Evolutionary conservation across 176 grass and related monocot species (phyloP).

Genomic region (Rhynchospora tenuis): DNA sequence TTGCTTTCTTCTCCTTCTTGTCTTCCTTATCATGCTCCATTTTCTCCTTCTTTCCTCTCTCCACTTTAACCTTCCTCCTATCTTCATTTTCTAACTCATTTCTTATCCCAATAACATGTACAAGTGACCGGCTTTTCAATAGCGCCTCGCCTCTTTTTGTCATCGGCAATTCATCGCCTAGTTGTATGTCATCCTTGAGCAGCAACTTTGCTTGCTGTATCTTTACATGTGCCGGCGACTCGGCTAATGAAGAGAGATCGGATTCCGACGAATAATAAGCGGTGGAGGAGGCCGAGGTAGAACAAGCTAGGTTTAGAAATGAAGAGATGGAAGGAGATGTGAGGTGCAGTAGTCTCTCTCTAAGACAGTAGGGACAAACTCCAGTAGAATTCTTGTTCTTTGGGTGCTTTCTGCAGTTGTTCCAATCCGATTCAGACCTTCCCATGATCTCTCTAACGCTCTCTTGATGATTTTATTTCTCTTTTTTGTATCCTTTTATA

Average conservation of each 20-base stretch:
- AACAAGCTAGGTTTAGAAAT: slow-evolving; percentile 22
- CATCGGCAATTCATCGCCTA: slow-evolving; percentile 1
- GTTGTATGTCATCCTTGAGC: slow-evolving; percentile 23
- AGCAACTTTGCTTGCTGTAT: slow-evolving; percentile 8
- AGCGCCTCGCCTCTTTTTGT: slow-evolving; percentile 24
- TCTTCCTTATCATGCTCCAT: slow-evolving; percentile 20
- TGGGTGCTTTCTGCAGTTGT: slow-evolving; percentile 57
- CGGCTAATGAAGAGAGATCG: slow-evolving; percentile 29
- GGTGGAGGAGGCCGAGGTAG: slow-evolving; percentile 29
- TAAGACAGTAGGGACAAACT: slow-evolving; percentile 74
- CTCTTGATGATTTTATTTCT: not conserved
- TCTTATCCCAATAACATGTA: slow-evolving; percentile 27
- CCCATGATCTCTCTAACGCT: slow-evolving; percentile 25
- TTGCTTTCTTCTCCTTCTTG: slow-evolving; percentile 36
- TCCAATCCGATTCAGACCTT: slow-evolving; percentile 16
- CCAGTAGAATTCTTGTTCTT: slow-evolving; percentile 37
- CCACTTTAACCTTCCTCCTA: slow-evolving; percentile 28
- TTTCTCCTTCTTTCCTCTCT: slow-evolving; percentile 28
- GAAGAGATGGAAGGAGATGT: slow-evolving; percentile 31
- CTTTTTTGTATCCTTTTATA: not conserved
- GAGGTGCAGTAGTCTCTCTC: slow-evolving; percentile 54
- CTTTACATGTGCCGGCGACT: slow-evolving; percentile 24
- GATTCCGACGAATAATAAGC: slow-evolving; percentile 37
- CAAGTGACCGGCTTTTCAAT: slow-evolving; percentile 36
- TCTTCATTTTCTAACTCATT: slow-evolving; percentile 44